These are phyloP conservation scores for Eudorina sp. DNA, from an alignment of 139 green algal species.

Conservation along the genomic window DNA sequence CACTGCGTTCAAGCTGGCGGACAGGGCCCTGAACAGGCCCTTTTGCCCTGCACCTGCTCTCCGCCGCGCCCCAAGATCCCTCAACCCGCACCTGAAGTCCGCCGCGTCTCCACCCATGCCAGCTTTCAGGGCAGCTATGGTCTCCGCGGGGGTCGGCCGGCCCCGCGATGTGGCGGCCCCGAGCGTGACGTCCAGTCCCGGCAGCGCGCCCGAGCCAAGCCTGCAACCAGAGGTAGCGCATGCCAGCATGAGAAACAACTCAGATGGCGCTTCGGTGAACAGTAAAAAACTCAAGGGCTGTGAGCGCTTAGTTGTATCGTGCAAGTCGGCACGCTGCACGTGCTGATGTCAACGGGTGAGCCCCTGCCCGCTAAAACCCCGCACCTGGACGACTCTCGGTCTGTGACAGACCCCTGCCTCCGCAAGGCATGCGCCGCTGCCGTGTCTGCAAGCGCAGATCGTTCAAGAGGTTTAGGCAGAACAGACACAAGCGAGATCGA, in stretches of 20 bases:
- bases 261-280: too few species aligned
- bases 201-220: neutral
- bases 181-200: neutral
- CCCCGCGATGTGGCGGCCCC: neutral
- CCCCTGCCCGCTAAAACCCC: too few species aligned
- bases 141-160: constrained; percentile 49
- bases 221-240: neutral
- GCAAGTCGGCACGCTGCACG: too few species aligned
- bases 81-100: constrained; percentile 18
- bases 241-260: too few species aligned
- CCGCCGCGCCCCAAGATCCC: neutral
- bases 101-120: constrained; percentile 7
- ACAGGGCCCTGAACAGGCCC: neutral
- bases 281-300: too few species aligned
- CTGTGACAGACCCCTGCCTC: neutral
- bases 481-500: too few species aligned
- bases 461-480: too few species aligned
- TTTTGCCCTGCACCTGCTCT: neutral
- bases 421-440: neutral
- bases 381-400: constrained; percentile 25
- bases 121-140: constrained; percentile 41
- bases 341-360: too few species aligned
- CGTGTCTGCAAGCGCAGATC: constrained; percentile 26
- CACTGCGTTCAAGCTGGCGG: too few species aligned
- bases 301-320: too few species aligned